Evolutionary conservation across 257 asterid species (phyloP).

Genomic region (Nicotiana paniculata): DNA sequence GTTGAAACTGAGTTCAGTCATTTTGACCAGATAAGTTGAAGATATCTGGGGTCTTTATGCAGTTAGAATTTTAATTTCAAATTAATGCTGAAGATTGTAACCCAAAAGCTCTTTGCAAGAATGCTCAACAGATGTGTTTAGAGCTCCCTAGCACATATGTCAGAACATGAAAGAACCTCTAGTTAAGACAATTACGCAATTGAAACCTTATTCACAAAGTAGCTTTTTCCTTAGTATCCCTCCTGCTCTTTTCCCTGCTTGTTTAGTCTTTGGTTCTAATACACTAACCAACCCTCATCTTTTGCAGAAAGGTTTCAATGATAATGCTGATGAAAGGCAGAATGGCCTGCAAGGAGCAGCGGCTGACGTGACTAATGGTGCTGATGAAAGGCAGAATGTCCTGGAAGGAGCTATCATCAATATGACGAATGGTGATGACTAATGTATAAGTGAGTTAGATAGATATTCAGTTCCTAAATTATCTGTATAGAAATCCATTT

Average conservation of each 20-base stretch:
- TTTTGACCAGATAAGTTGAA: neutral
- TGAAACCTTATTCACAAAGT: neutral
- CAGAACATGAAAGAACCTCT: neutral
- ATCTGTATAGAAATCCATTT: neutral
- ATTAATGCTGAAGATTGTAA: neutral
- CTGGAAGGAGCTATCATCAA: neutral
- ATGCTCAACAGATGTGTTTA: neutral
- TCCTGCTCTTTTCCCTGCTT: neutral
- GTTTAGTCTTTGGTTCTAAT: neutral
- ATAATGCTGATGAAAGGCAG: conserved; percentile 14
- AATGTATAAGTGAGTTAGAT: neutral
- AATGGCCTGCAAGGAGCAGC: conserved; percentile 24
- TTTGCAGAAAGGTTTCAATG: conserved; percentile 33
- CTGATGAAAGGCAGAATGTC: neutral
- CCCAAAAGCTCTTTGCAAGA: neutral
- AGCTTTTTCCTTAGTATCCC: neutral
- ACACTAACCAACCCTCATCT: neutral
- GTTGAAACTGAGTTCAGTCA: neutral
- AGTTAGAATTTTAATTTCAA: neutral
- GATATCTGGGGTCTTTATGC: neutral
- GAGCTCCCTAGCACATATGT: neutral
- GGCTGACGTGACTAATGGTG: conserved; percentile 10
- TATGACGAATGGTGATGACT: neutral
- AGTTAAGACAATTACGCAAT: neutral
- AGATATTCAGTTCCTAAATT: neutral